phyloP scores from a whole-genome alignment of 2,329 filamentous ascomycete species.

The Fusarium sulawesiense region DNA sequence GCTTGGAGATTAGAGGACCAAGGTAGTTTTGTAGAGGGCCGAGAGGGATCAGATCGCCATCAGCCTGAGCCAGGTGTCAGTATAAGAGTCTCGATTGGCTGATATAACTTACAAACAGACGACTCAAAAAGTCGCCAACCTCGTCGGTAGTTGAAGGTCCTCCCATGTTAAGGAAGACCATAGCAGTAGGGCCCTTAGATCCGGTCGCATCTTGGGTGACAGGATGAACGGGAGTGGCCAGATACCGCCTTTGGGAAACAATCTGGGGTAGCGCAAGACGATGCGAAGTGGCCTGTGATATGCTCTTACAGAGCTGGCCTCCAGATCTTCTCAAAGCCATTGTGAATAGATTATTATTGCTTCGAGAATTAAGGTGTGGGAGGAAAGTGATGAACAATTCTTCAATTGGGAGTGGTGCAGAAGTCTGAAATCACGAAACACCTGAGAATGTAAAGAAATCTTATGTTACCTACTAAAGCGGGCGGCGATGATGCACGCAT shows the following conservation, averaged over 20 bases:
- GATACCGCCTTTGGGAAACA: conserved; percentile 47
- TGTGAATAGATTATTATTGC: conserved; percentile 1
- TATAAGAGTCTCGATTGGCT: not conserved
- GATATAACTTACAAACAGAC: conserved; percentile 81
- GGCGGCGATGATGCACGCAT: conserved; percentile 46
- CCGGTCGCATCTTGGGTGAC: conserved; percentile 81
- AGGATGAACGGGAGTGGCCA: conserved; percentile 69
- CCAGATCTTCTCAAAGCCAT: conserved; percentile 51
- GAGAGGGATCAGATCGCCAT: conserved; percentile 94
- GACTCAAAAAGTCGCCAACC: conserved; percentile 88
- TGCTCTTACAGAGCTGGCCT: conserved; percentile 46
- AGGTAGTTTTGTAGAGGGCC: conserved; percentile 91
- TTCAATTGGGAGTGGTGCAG: conserved; percentile 34
- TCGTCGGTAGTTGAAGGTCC: conserved; percentile 89
- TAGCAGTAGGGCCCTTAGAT: conserved; percentile 87
- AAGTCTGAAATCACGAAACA: conserved; percentile 31
- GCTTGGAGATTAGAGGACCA: conserved; percentile 84
- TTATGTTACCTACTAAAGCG: conserved; percentile 31
- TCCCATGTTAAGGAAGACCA: conserved; percentile 99
- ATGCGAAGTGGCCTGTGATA: conserved; percentile 43
- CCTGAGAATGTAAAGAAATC: conserved; percentile 36
- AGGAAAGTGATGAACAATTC: not conserved
- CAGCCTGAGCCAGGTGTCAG: conserved; percentile 69
- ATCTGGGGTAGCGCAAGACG: conserved; percentile 48
- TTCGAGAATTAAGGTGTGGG: not conserved